Conservation (phyloP, 768 basidiomycete species). For the Boletus rex-veris region DNA sequence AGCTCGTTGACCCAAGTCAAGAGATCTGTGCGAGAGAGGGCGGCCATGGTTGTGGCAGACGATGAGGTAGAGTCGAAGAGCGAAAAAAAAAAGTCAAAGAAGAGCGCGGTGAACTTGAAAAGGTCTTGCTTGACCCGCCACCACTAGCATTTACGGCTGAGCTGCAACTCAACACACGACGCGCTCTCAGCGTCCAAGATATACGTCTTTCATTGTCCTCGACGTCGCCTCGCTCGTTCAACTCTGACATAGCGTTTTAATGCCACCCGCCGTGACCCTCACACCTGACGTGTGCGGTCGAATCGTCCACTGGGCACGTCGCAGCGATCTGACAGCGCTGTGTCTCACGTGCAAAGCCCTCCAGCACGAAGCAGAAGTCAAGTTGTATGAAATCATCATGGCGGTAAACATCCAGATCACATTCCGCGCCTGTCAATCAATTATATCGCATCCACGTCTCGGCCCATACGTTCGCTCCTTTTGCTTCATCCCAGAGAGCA, state of each 20-base stretch:
- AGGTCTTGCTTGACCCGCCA: neutral
- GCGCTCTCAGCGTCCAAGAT: neutral
- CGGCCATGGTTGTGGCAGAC: slow-evolving; percentile 44
- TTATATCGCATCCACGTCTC: slow-evolving; percentile 35
- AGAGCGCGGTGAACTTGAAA: neutral
- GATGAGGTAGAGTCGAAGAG: slow-evolving; percentile 1
- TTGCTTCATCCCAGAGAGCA: slow-evolving; percentile 36
- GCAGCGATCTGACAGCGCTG: slow-evolving; percentile 41
- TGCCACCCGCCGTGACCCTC: slow-evolving; percentile 21
- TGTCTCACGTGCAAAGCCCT: slow-evolving; percentile 45
- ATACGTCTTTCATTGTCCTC: neutral
- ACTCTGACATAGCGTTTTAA: neutral
- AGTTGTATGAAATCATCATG: slow-evolving; percentile 42
- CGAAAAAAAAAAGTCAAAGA: neutral
- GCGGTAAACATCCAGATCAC: slow-evolving; percentile 36
- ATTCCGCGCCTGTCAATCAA: slow-evolving; percentile 37
- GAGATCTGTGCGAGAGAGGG: slow-evolving; percentile 78
- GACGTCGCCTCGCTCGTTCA: neutral
- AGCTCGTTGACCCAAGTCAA: slow-evolving; percentile 93
- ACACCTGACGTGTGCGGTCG: slow-evolving; percentile 43
- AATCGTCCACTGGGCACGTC: slow-evolving; percentile 37
- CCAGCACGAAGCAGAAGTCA: slow-evolving; percentile 45
- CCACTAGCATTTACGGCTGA: too few species aligned
- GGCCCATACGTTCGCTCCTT: slow-evolving; percentile 44
- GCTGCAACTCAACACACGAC: too few species aligned